Percentiles rank a stretch among this genome's conserved stretches.
These are phyloP conservation scores for Aspergillus sergii DNA, from an alignment of 2,329 filamentous ascomycete genomes.

Conservation along the genomic window DNA sequence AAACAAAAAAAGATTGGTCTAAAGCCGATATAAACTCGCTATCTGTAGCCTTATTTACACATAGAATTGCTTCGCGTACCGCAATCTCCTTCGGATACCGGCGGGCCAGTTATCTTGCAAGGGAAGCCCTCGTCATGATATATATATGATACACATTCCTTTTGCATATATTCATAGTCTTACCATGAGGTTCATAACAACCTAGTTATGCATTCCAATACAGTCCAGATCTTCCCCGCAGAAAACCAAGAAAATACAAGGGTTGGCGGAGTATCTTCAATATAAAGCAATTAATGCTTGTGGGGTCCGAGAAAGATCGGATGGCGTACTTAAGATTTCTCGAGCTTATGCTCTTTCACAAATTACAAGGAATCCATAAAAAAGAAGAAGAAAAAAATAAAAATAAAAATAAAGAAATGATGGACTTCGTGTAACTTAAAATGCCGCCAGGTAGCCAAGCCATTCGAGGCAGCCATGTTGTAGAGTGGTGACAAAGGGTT, in stretches of 20 bases:
- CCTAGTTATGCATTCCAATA: background rate
- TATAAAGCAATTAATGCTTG: background rate
- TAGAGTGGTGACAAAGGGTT: background rate
- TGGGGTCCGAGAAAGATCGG: background rate
- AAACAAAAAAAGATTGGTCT: background rate
- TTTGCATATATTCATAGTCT: background rate
- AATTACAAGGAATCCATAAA: background rate
- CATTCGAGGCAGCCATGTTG: background rate
- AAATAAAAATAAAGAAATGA: background rate
- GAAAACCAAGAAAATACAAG: background rate
- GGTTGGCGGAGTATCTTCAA: background rate
- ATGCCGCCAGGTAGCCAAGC: background rate
- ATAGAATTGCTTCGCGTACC: background rate
- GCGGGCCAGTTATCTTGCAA: background rate
- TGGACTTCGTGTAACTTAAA: background rate
- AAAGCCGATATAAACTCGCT: background rate
- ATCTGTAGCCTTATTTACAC: background rate
- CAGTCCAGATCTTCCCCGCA: background rate
- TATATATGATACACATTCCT: background rate
- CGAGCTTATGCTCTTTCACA: background rate
- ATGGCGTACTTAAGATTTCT: background rate
- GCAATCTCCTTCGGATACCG: background rate
- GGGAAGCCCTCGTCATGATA: background rate
- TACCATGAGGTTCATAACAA: background rate
- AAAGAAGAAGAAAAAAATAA: background rate